Evolutionary conservation across 805 yeast genomes (phyloP).

Genomic region (Barnettozyma californica): DNA sequence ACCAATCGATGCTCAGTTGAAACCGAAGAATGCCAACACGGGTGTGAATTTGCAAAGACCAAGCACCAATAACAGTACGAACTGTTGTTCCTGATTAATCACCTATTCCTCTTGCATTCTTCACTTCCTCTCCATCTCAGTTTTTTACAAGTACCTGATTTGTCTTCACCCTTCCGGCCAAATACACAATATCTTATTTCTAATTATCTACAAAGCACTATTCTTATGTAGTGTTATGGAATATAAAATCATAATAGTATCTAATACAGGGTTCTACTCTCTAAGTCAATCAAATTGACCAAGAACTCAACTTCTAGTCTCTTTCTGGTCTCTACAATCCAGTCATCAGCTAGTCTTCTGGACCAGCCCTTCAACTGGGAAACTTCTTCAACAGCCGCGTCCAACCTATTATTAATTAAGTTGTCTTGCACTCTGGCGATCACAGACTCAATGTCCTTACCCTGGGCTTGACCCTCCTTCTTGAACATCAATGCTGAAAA

Average conservation of each 20-base stretch:
- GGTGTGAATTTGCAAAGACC: conserved; percentile 38
- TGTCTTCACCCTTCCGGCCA: background rate
- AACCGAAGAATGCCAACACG: conserved; percentile 17
- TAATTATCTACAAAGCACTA: background rate
- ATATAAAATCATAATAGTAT: conserved; percentile 2
- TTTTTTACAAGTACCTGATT: background rate
- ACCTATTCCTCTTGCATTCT: background rate
- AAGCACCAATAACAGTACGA: conserved; percentile 36
- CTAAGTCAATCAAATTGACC: conserved; percentile 62
- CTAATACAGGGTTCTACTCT: conserved; percentile 44
- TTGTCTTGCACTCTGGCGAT: conserved; percentile 80
- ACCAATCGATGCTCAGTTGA: conserved; percentile 26
- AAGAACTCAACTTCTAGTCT: conserved; percentile 84
- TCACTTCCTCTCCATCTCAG: background rate
- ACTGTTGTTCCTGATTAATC: conserved; percentile 31
- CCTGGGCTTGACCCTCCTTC: conserved; percentile 74
- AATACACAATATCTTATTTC: background rate
- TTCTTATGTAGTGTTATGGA: background rate
- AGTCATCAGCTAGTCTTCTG: conserved; percentile 81
- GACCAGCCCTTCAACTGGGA: conserved; percentile 90
- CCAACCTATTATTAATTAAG: conserved; percentile 69
- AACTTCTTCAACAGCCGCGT: conserved; percentile 88
- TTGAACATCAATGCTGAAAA: conserved; percentile 72
- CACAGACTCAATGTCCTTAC: conserved; percentile 83
- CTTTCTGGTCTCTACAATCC: conserved; percentile 87